These are phyloP conservation scores for Moesziomyces parantarcticus DNA, from an alignment of 1,284 basidiomycete genomes.

Conservation along the genomic window DNA sequence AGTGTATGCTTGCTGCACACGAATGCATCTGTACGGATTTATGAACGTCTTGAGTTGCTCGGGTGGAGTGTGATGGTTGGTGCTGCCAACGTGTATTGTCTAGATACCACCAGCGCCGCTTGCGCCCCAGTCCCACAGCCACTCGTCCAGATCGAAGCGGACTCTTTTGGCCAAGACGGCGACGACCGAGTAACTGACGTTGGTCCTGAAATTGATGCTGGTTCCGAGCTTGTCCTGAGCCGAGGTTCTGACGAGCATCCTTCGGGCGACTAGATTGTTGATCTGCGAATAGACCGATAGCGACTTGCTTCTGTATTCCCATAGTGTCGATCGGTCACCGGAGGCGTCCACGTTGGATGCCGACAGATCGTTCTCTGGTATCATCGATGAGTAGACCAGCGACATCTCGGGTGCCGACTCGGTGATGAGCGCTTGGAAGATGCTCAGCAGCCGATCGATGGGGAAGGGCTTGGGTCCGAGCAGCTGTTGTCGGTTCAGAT, in stretches of 20 bases:
- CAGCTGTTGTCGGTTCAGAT: slow-evolving; percentile 76
- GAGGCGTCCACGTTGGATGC: slow-evolving; percentile 42
- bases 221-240: slow-evolving; percentile 42
- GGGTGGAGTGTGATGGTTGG: too few relatives aligned
- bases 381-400: slow-evolving; percentile 58
- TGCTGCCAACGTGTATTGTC: background rate
- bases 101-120: slow-evolving; percentile 22
- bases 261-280: slow-evolving; percentile 40
- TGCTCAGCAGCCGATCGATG: slow-evolving; percentile 82
- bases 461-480: slow-evolving; percentile 84
- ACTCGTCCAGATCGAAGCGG: slow-evolving; percentile 50
- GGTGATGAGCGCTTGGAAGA: slow-evolving; percentile 82
- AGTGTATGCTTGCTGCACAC: background rate
- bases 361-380: slow-evolving; percentile 62
- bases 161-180: slow-evolving; percentile 38
- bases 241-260: slow-evolving; percentile 44
- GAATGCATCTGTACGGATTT: background rate
- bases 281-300: slow-evolving; percentile 45
- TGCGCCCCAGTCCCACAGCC: slow-evolving; percentile 54
- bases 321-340: slow-evolving; percentile 27
- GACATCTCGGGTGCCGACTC: slow-evolving; percentile 76
- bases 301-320: slow-evolving; percentile 34
- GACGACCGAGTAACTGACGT: slow-evolving; percentile 40
- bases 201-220: slow-evolving; percentile 46
- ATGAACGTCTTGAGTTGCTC: too few relatives aligned